These are phyloP conservation scores for Lipomyces anomalus DNA, from an alignment of 805 yeast species.

Conservation along the genomic window DNA sequence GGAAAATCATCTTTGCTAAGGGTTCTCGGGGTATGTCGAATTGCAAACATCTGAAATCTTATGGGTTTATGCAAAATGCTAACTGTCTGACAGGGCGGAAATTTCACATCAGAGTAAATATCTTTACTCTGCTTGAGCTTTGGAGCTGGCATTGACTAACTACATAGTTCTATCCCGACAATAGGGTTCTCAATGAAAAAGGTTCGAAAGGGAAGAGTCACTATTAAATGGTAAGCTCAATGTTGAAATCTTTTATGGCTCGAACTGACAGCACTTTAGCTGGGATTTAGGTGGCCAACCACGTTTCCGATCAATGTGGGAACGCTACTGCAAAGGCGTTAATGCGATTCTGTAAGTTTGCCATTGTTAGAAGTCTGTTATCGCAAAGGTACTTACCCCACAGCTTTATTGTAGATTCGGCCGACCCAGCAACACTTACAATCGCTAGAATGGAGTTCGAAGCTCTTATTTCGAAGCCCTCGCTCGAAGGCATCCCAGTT, in stretches of 20 bases:
- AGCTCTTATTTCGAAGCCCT: conserved; percentile 29
- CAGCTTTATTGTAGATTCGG: conserved; percentile 35
- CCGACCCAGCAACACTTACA: conserved; percentile 31
- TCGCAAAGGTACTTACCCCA: neutral
- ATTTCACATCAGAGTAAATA: conserved; percentile 32
- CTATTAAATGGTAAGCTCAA: conserved; percentile 32
- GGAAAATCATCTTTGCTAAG: conserved; percentile 36
- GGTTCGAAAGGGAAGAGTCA: conserved; percentile 33
- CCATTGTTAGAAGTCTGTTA: neutral
- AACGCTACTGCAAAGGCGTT: conserved; percentile 36
- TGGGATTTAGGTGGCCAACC: conserved; percentile 41
- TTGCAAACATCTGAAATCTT: conserved; percentile 1
- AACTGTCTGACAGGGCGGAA: conserved; percentile 27
- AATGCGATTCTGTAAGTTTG: conserved; percentile 32
- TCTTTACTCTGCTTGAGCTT: neutral
- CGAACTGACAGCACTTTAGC: conserved; percentile 14
- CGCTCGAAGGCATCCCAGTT: conserved; percentile 33
- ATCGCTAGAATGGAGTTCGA: conserved; percentile 34
- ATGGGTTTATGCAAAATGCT: neutral
- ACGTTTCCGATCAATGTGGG: conserved; percentile 38
- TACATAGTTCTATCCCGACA: conserved; percentile 35
- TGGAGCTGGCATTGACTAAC: no score
- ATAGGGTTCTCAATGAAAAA: conserved; percentile 38
- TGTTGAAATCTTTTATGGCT: no score
- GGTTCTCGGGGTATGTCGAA: conserved; percentile 30